Conservation (phyloP, 2,329 filamentous ascomycete genomes). For the Colletotrichum destructivum region DNA sequence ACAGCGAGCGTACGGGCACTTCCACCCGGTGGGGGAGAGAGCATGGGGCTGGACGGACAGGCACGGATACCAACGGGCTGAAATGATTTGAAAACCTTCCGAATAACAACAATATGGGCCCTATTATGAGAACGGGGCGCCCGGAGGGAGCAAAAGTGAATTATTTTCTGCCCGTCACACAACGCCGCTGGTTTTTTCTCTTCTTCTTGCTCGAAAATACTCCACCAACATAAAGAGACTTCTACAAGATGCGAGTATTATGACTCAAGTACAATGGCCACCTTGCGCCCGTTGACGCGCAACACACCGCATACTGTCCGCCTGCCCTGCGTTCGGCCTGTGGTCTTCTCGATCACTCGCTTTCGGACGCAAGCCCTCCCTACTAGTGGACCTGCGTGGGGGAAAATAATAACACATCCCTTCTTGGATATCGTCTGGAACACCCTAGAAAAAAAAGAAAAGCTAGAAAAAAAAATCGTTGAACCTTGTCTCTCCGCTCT, state of each 20-base stretch:
- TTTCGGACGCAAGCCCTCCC: background rate
- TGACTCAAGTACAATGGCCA: conserved; percentile 40
- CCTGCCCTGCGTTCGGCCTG: background rate
- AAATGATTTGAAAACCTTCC: background rate
- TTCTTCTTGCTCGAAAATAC: conserved; percentile 9
- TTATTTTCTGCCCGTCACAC: conserved; percentile 7
- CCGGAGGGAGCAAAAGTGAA: background rate
- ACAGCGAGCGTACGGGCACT: conserved; percentile 1
- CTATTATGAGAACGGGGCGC: background rate
- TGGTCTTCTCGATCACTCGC: background rate
- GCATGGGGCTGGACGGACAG: background rate
- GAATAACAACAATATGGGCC: background rate
- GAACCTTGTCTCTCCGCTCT: conserved; percentile 14
- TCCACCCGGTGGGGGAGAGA: background rate
- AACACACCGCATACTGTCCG: conserved; percentile 15
- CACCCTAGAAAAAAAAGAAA: background rate
- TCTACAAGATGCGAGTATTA: conserved; percentile 39
- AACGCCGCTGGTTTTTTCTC: conserved; percentile 7
- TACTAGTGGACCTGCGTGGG: conserved; percentile 1
- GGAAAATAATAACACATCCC: conserved; percentile 18
- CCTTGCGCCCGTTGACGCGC: conserved; percentile 12
- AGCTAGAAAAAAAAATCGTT: background rate
- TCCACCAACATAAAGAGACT: conserved; percentile 11
- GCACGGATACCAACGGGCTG: background rate
- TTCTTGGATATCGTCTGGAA: conserved; percentile 17